Conservation (phyloP, 2,329 filamentous ascomycete species). For the Ophiosphaerella korrae region DNA sequence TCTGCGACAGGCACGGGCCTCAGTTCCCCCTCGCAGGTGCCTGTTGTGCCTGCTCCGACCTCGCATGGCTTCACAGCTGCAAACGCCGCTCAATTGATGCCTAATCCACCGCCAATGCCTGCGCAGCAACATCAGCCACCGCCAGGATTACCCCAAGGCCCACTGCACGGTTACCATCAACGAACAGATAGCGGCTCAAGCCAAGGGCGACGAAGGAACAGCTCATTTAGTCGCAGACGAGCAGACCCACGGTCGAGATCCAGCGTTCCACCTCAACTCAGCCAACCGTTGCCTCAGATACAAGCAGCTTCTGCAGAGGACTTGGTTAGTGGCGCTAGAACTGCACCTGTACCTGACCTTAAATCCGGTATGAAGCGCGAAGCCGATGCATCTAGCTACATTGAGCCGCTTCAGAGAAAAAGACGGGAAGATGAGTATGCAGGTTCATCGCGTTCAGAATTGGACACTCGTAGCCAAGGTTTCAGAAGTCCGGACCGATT, state of each 20-base stretch:
- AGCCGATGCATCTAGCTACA: constrained; percentile 31
- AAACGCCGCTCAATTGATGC: constrained; percentile 45
- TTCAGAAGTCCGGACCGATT: constrained; percentile 40
- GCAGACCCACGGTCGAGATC: constrained; percentile 38
- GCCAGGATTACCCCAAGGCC: constrained; percentile 29
- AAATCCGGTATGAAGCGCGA: constrained; percentile 38
- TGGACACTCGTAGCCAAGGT: constrained; percentile 34
- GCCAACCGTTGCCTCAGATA: constrained; percentile 39
- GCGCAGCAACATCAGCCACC: constrained; percentile 35
- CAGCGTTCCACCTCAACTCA: constrained; percentile 44
- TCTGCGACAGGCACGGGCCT: constrained; percentile 42
- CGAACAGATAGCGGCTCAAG: constrained; percentile 41
- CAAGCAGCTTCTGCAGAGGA: constrained; percentile 41
- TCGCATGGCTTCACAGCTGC: constrained; percentile 46
- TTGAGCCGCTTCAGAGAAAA: constrained; percentile 39
- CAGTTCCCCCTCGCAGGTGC: constrained; percentile 36
- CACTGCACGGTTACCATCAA: constrained; percentile 40
- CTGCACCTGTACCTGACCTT: constrained; percentile 38
- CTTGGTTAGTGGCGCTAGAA: constrained; percentile 42
- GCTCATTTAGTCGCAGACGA: constrained; percentile 43
- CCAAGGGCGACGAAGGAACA: constrained; percentile 37
- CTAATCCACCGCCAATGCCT: constrained; percentile 28
- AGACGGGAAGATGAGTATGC: constrained; percentile 35
- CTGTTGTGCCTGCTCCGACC: constrained; percentile 28
- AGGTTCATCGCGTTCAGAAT: constrained; percentile 24